Evolutionary conservation across 1,284 basidiomycete species (phyloP), one percentile per base, ranked within the genome.

Genomic region (Puccinia sorghi): DNA sequence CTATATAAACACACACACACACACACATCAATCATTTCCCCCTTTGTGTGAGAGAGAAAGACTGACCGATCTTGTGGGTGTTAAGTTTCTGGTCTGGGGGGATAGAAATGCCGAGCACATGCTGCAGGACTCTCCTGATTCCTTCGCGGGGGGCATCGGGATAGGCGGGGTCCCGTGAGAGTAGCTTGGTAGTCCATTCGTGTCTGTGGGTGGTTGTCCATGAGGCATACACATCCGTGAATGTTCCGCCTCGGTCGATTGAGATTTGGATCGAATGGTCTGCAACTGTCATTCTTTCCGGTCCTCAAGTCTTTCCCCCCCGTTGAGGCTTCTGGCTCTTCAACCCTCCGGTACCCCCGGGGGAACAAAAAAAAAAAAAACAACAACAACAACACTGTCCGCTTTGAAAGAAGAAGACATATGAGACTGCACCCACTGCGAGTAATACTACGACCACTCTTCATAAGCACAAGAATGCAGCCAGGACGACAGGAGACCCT

Each of bases 111-210:
- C 90, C 90, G 0, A 90, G 91, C 0, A 92, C 89, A 27, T 87
- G 88, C 85, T 97, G 93, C 2, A 98, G 86, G 2, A 97, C 89
- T n/a, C 96, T 88, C 7, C 96, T 87, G 80, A 97, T 93, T 0
- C 94, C 96, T 85, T 96, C 94, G 0, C 93, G 95, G 0, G 96
- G 96, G 0, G 96, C 96, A 86, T 98, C 96, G 5, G 86, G 85
- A 85, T 99, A 99, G 93, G 73, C 78, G 0, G 85, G 84, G 72
- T 86, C 85, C 56, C 83, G 82, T 1, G 83, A 84, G 43, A 86
- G 83, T 9, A 86, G 83, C 81, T 86, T 86, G 81, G 86, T 81
- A 74, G 86, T 83, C 63, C 84, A 82, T 79, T 86, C 84, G 32
- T 63, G 27, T 25, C 67, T 61, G 52, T 15, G 20, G 80, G 46